Evolutionary conservation across 2,329 filamentous ascomycete species (phyloP).

Genomic region (Hymenoscyphus repandus): DNA sequence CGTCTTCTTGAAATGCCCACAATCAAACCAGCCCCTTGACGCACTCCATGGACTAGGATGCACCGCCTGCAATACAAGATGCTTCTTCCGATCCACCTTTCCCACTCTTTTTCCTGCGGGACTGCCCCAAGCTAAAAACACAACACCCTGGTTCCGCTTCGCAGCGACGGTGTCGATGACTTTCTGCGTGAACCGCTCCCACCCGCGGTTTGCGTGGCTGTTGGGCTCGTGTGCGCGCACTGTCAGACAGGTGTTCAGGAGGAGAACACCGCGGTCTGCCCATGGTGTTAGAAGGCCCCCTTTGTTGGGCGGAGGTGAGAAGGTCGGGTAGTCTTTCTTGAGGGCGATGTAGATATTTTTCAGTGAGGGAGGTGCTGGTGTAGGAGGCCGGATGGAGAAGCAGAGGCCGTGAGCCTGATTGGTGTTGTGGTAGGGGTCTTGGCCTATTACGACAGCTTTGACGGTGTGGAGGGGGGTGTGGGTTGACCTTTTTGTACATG

Average conservation of each 20-base stretch:
- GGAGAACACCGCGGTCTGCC: constrained; percentile 86
- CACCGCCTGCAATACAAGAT: constrained; percentile 79
- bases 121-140: constrained; percentile 91
- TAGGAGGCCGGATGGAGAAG: constrained; percentile 90
- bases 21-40: constrained; percentile 73
- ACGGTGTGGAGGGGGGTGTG: constrained; percentile 85
- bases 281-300: constrained; percentile 84
- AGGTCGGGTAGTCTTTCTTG: constrained; percentile 80
- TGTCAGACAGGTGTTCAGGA: constrained; percentile 93
- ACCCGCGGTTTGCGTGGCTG: constrained; percentile 78
- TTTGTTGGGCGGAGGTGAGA: constrained; percentile 68
- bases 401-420: constrained; percentile 95
- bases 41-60: constrained; percentile 95
- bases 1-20: constrained; percentile 72
- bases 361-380: constrained; percentile 80
- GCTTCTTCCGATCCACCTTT: constrained; percentile 65
- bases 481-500: constrained; percentile 63
- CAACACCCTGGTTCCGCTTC: constrained; percentile 73
- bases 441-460: constrained; percentile 88
- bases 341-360: constrained; percentile 90
- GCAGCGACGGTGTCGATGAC: constrained; percentile 83
- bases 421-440: constrained; percentile 94
- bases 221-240: constrained; percentile 86
- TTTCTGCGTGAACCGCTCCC: constrained; percentile 89
- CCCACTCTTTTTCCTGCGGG: constrained; percentile 76